Conservation (phyloP, 768 basidiomycete genomes). For the Psilocybe tampanensis region DNA sequence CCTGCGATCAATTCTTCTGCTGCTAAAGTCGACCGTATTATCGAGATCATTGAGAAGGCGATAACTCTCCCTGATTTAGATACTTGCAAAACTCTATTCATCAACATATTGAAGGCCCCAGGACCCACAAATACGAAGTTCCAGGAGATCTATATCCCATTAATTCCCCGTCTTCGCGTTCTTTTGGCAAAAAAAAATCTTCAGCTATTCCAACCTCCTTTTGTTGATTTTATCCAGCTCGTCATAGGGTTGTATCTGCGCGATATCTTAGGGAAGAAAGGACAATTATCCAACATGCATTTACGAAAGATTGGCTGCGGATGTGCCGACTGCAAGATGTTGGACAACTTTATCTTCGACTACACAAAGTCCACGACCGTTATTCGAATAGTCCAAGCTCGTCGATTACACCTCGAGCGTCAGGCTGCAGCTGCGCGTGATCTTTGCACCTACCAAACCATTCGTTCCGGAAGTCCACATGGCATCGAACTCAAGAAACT, state of each 20-base stretch:
- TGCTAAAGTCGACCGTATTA: conserved; percentile 24
- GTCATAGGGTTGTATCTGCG: conserved; percentile 31
- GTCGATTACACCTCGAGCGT: conserved; percentile 27
- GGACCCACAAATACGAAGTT: conserved; percentile 20
- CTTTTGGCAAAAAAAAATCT: conserved; percentile 16
- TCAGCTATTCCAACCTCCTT: conserved; percentile 26
- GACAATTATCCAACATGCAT: conserved; percentile 5
- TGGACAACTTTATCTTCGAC: conserved; percentile 31
- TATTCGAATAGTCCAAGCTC: conserved; percentile 20
- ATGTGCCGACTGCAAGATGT: conserved; percentile 27
- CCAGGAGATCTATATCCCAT: conserved; percentile 25
- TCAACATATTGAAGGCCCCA: conserved; percentile 20
- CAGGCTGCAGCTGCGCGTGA: conserved; percentile 21
- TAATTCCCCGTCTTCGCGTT: conserved; percentile 25
- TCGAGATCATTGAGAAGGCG: conserved; percentile 27
- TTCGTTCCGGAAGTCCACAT: conserved; percentile 28
- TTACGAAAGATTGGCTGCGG: conserved; percentile 35
- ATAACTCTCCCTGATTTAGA: conserved; percentile 21
- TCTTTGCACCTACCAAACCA: conserved; percentile 25
- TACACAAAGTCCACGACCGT: conserved; percentile 7
- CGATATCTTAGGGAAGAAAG: conserved; percentile 27
- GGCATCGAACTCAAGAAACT: conserved; percentile 29
- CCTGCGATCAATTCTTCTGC: conserved; percentile 2
- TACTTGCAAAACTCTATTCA: conserved; percentile 24
- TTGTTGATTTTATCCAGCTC: conserved; percentile 28